Conservation (phyloP, 108 stramenopile genomes). For the Cyclotella distinguenda region DNA sequence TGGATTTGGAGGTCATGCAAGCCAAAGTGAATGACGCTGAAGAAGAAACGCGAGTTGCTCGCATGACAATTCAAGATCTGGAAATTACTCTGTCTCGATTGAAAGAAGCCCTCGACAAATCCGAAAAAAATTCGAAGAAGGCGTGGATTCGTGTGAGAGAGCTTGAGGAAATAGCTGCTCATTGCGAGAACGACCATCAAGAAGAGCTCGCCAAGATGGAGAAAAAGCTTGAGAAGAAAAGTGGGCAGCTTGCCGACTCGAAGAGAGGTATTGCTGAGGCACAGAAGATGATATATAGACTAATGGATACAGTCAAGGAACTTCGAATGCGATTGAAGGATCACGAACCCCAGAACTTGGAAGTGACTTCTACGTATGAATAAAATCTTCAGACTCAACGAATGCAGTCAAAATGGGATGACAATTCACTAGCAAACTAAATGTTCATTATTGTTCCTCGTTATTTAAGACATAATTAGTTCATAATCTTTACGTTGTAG, state of each 20-base stretch:
- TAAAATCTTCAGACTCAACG: not conserved
- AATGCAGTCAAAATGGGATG: not conserved
- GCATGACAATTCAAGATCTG: not conserved
- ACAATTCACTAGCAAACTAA: too few species aligned
- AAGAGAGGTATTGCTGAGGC: constrained; percentile 37
- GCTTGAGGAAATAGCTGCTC: constrained; percentile 15
- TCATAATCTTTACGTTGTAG: too few species aligned
- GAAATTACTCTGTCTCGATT: not conserved
- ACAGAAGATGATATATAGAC: constrained; percentile 45
- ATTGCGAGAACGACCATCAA: constrained; percentile 1
- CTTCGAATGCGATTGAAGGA: constrained; percentile 17
- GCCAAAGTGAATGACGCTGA: not conserved
- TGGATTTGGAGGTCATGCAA: constrained; percentile 2
- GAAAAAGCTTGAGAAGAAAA: constrained; percentile 30
- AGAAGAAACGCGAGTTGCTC: not conserved
- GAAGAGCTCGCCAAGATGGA: constrained; percentile 11
- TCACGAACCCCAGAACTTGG: not conserved
- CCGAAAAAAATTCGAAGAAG: constrained; percentile 4
- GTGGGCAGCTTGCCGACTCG: constrained; percentile 32
- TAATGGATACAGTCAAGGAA: constrained; percentile 37
- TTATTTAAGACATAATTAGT: too few species aligned
- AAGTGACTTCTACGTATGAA: not conserved
- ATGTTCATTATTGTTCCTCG: too few species aligned
- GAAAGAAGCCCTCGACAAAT: constrained; percentile 7
- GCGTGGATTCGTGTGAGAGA: constrained; percentile 18